Base-by-base conservation (phyloP, 306 rosid genomes). In the Luffa aegyptiaca region DNA sequence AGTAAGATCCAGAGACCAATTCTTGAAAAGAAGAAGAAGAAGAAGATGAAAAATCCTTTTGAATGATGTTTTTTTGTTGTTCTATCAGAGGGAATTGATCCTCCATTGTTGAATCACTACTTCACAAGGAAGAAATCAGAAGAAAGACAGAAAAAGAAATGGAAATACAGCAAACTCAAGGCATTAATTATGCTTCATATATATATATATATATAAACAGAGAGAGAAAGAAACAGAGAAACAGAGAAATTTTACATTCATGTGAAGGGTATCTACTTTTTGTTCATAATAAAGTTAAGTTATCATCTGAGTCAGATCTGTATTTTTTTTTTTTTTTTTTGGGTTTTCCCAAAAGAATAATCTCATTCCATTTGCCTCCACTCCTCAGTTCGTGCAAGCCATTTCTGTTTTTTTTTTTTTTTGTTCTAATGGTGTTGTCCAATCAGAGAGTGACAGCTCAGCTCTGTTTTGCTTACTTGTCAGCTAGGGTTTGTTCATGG, bases 381-480 rank as follows among this genome's bases (percentile, higher is more conserved):
- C 62, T 59, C 49, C 35, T 76, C 53, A 12, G 80, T 84, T 87
- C 88, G 88, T 86, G 91, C 88, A 80, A 80, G 81, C 84, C 90
- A 82, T 81, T 81, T 82, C 82, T 52, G 5, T 7, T 33, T 75
- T 68, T 82, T 71, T 80, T 65, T 75, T 83, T 70, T 76, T 16
- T 5, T 86, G 82, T 3, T 63, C 20, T 85, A 20, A 62, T 48
- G 8, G 21, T 13, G 21, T 13, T 83, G 41, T 49, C 82, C 57
- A 89, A 88, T 87, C 2, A 76, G 77, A 87, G 84, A 79, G 56
- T 62, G 88, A 84, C 98, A 90, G 84, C 86, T 86, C 91, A 84
- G 39, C 76, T 79, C 49, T 21, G 35, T 79, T 79, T 21, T 59
- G 82, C 70, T 84, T 59, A 85, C 87, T 85, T 87, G 84, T 83